phyloP scores from a whole-genome alignment of 352 stramenopile species.

The Phytophthora pseudosyringae region DNA sequence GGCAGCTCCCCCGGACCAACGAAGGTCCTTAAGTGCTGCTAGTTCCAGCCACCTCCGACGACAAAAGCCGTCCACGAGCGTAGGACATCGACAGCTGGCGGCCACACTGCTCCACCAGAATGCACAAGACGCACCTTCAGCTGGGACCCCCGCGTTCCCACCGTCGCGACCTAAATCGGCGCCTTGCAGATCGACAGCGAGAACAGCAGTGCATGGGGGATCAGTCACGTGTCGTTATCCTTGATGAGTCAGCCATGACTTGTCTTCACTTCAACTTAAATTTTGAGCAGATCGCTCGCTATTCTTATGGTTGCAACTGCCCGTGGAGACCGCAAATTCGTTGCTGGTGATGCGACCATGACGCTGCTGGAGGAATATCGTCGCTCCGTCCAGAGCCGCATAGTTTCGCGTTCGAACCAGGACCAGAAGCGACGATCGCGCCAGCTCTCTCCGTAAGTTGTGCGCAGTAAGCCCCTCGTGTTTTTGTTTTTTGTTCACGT shows the following conservation, averaged over 20 bases:
- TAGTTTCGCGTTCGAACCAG: constrained; percentile 24
- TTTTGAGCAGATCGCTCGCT: too few species aligned
- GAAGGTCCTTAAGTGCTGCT: constrained; percentile 21
- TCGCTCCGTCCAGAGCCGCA: constrained; percentile 48
- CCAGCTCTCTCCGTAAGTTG: constrained; percentile 55
- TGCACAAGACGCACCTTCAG: background rate
- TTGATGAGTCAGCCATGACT: too few species aligned
- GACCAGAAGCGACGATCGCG: constrained; percentile 33
- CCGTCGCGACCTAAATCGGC: constrained; percentile 28
- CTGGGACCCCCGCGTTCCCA: constrained; percentile 5
- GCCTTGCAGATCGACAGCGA: constrained; percentile 17
- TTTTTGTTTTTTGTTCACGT: background rate
- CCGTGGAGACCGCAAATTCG: background rate
- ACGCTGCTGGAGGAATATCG: constrained; percentile 75
- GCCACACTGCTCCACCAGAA: constrained; percentile 12
- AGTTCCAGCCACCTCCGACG: background rate
- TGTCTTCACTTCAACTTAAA: background rate
- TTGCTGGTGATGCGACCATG: constrained; percentile 41
- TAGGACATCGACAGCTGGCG: constrained; percentile 16
- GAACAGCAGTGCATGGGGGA: background rate
- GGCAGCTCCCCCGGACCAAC: background rate
- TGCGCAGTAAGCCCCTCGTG: background rate
- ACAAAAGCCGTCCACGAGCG: constrained; percentile 8
- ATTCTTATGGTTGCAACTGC: constrained; percentile 28
- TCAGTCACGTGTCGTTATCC: background rate